A percentile compares a stretch with the other conserved stretches of the same genome.
phyloP scores from a whole-genome alignment of 2,329 filamentous ascomycete species.

The Scedosporium minutisporum region DNA sequence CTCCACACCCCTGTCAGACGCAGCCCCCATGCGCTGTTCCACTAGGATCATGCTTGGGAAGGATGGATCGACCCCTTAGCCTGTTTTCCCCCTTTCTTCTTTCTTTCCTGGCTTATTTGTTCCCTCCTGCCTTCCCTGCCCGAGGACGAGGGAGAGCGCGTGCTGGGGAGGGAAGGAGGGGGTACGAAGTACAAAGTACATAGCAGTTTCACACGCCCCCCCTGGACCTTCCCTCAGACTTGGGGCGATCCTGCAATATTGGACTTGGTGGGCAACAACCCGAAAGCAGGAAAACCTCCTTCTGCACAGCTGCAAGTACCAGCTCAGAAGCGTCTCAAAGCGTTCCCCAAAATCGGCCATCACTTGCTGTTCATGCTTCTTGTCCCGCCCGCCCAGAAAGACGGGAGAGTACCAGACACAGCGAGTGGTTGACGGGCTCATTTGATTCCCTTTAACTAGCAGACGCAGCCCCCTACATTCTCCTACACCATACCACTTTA shows the following conservation, averaged over 20 bases:
- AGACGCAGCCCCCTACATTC: background rate
- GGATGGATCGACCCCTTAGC: background rate
- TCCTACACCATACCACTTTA: background rate
- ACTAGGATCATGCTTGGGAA: slow-evolving; percentile 10
- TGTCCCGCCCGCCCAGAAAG: background rate
- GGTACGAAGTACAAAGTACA: background rate
- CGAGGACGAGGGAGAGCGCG: background rate
- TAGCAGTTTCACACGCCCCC: background rate
- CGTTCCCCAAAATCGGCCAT: slow-evolving; percentile 3
- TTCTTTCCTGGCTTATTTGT: slow-evolving; percentile 10
- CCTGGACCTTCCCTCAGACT: background rate
- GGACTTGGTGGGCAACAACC: background rate
- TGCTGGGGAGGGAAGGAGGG: background rate
- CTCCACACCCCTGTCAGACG: slow-evolving; percentile 35
- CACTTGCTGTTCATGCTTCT: slow-evolving; percentile 2
- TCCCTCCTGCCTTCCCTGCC: slow-evolving; percentile 15
- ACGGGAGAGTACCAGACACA: background rate
- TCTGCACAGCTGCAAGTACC: slow-evolving; percentile 5
- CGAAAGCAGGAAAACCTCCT: slow-evolving; percentile 7
- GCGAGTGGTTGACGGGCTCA: background rate
- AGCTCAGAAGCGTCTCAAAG: slow-evolving; percentile 5
- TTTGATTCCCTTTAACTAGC: background rate
- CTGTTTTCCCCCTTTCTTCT: slow-evolving; percentile 23
- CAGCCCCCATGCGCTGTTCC: slow-evolving; percentile 41
- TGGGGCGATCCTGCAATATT: slow-evolving; percentile 5